Conservation (phyloP, 352 stramenopile genomes). For the Peronospora farinosa region DNA sequence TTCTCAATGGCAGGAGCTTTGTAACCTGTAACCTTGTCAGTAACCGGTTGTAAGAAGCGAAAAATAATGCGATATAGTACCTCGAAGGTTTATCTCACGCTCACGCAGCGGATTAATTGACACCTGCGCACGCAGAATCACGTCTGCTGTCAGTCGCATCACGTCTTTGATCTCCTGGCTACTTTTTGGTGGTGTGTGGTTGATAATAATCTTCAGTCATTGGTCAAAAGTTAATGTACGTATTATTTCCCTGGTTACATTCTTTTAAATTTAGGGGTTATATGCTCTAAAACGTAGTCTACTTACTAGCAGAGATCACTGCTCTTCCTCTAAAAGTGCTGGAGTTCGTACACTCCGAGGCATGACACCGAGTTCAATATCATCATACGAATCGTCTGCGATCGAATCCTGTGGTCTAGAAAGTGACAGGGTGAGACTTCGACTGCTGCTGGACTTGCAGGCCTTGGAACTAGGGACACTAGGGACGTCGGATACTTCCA, state of each 20-base stretch:
- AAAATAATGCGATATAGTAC: conserved; percentile 27
- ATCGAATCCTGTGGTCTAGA: conserved; percentile 38
- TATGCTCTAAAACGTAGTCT: neutral
- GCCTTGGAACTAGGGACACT: conserved; percentile 15
- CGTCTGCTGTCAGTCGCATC: conserved; percentile 85
- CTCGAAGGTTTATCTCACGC: conserved; percentile 88
- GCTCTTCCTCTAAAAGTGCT: conserved; percentile 14
- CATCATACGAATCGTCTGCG: conserved; percentile 54
- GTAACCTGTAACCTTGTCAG: conserved; percentile 56
- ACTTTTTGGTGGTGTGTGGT: conserved; percentile 17
- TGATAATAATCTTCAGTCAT: conserved; percentile 2
- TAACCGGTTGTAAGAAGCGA: conserved; percentile 12
- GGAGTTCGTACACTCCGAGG: conserved; percentile 36
- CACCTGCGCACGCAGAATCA: conserved; percentile 84
- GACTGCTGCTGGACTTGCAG: conserved; percentile 26
- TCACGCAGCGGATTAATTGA: conserved; percentile 89
- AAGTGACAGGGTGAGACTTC: conserved; percentile 41
- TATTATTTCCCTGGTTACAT: too few relatives aligned
- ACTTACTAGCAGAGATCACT: too few relatives aligned
- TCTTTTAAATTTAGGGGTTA: neutral
- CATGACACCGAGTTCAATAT: conserved; percentile 53
- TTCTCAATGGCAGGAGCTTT: conserved; percentile 92
- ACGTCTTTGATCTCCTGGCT: conserved; percentile 10
- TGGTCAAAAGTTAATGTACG: conserved; percentile 9
- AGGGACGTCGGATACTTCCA: conserved; percentile 22